phyloP scores from a whole-genome alignment of 2,329 filamentous ascomycete species.

The Daldinia eschscholtzii region DNA sequence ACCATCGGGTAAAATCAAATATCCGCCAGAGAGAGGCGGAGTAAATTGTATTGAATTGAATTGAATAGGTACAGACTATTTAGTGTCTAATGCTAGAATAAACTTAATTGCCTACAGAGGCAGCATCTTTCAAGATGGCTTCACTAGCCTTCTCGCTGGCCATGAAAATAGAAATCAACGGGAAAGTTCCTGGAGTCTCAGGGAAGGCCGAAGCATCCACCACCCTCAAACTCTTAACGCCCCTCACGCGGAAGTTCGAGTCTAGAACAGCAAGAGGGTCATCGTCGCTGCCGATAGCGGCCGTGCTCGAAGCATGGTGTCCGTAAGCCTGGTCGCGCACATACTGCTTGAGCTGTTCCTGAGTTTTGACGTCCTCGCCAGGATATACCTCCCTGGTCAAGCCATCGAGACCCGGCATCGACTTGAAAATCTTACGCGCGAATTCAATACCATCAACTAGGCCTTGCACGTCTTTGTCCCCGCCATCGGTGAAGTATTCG shows the following conservation, averaged over 20 bases:
- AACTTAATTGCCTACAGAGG: background rate
- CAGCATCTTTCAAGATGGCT: conserved; percentile 16
- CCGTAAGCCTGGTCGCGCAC: conserved; percentile 63
- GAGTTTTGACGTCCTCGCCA: conserved; percentile 42
- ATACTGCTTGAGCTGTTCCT: conserved; percentile 60
- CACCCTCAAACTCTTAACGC: conserved; percentile 11
- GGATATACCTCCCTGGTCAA: conserved; percentile 32
- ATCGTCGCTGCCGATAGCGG: conserved; percentile 63
- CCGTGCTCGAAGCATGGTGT: conserved; percentile 67
- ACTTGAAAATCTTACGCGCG: conserved; percentile 21
- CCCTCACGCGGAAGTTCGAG: conserved; percentile 50
- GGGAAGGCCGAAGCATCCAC: conserved; percentile 15
- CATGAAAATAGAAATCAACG: conserved; percentile 27
- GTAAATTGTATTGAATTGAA: background rate
- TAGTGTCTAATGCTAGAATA: background rate
- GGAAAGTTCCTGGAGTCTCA: conserved; percentile 25
- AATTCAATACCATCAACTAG: conserved; percentile 42
- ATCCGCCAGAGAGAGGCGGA: background rate
- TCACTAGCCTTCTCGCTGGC: conserved; percentile 25
- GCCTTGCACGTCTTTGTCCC: conserved; percentile 17
- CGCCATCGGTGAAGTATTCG: conserved; percentile 31
- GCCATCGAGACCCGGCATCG: background rate
- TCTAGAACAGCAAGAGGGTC: conserved; percentile 67
- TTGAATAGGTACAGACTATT: background rate
- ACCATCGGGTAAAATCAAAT: background rate